Conservation (phyloP, 148 eudicot genomes). For the Rhododendron ferrugineum region DNA sequence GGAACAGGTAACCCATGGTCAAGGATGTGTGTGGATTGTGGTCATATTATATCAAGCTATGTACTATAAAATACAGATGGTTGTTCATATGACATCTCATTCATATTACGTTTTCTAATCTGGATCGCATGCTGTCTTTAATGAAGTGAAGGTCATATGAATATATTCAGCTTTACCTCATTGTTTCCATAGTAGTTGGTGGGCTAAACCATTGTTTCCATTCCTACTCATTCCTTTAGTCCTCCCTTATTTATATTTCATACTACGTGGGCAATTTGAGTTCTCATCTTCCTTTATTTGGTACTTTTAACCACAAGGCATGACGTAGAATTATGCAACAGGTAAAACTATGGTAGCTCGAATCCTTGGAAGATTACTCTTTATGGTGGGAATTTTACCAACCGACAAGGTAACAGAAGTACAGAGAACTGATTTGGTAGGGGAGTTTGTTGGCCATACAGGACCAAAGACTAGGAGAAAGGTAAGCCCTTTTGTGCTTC, state of each 20-base stretch:
- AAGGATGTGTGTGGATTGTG: background rate
- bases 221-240: too few species aligned
- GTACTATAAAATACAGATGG: background rate
- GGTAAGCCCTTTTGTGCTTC: constrained; percentile 34
- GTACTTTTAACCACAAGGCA: background rate
- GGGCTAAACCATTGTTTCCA: background rate
- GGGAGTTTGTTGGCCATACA: constrained; percentile 98
- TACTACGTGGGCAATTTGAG: background rate
- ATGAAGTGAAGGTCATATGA: background rate
- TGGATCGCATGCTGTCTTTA: background rate
- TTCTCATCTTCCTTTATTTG: background rate
- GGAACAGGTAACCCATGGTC: constrained; percentile 71
- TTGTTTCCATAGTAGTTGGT: background rate
- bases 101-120: background rate
- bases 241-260: background rate
- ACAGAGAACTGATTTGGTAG: constrained; percentile 96
- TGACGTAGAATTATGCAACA: constrained; percentile 19
- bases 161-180: background rate
- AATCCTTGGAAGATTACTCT: constrained; percentile 88
- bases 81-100: background rate
- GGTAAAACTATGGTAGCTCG: constrained; percentile 99
- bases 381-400: constrained; percentile 92
- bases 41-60: background rate
- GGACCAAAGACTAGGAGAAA: constrained; percentile 96
- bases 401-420: constrained; percentile 95